These are phyloP conservation scores for Microcyclospora tardicrescens DNA, from an alignment of 2,329 filamentous ascomycete species.

Conservation along the genomic window DNA sequence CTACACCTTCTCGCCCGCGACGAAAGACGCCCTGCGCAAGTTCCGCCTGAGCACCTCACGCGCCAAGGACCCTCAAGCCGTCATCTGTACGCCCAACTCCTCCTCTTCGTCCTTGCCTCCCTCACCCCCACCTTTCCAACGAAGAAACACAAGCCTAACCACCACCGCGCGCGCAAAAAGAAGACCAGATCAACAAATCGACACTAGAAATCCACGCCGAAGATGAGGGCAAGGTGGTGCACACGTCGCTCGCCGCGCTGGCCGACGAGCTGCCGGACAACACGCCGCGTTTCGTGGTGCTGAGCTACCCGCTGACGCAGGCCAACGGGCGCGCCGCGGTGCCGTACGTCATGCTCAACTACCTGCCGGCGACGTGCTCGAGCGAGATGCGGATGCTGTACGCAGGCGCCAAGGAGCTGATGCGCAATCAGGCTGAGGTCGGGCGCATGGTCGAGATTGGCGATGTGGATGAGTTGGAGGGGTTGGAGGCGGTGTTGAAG, in stretches of 20 bases:
- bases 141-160: neutral
- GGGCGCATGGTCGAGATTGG: conserved; percentile 75
- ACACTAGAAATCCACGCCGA: conserved; percentile 83
- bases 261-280: conserved; percentile 86
- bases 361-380: conserved; percentile 85
- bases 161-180: conserved; percentile 5
- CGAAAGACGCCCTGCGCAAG: conserved; percentile 79
- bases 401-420: conserved; percentile 87
- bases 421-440: conserved; percentile 88
- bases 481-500: conserved; percentile 57
- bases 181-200: conserved; percentile 82
- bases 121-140: neutral
- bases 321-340: conserved; percentile 72
- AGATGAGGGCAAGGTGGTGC: conserved; percentile 48
- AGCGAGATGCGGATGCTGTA: conserved; percentile 82
- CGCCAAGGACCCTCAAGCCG: conserved; percentile 72
- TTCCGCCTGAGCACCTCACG: conserved; percentile 86
- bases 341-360: conserved; percentile 90
- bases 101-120: conserved; percentile 1
- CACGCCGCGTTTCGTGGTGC: conserved; percentile 73
- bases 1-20: conserved; percentile 86
- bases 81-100: conserved; percentile 71
- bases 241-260: conserved; percentile 67
- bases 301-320: conserved; percentile 85
- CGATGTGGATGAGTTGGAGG: conserved; percentile 64